These are phyloP conservation scores for Proliferodiscus dingleyae DNA, from an alignment of 2,329 filamentous ascomycete genomes.

Conservation along the genomic window DNA sequence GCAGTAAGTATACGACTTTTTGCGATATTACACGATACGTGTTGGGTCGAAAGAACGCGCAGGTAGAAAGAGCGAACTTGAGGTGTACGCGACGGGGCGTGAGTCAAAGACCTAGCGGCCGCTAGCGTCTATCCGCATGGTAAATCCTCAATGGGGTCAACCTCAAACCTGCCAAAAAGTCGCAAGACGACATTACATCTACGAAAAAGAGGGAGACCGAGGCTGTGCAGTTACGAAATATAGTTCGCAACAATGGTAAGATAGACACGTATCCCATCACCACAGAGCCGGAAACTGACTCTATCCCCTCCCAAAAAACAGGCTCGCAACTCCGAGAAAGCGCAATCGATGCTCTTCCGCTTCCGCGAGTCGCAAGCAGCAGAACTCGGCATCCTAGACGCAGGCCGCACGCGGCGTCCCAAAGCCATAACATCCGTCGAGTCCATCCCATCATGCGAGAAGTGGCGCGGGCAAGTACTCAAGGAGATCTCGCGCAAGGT, in stretches of 20 bases:
- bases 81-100: constrained; percentile 19
- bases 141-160: background rate
- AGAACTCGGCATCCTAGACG: constrained; percentile 93
- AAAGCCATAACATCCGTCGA: constrained; percentile 86
- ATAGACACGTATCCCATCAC: background rate
- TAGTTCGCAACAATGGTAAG: constrained; percentile 29
- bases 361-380: constrained; percentile 97
- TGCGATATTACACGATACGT: too few relatives aligned
- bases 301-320: constrained; percentile 32
- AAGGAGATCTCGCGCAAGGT: constrained; percentile 98
- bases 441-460: constrained; percentile 82
- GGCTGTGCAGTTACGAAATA: too few relatives aligned
- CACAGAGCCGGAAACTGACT: background rate
- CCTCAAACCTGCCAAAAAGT: background rate
- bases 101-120: constrained; percentile 10
- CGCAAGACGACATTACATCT: background rate
- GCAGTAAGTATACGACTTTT: too few relatives aligned
- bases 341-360: constrained; percentile 99
- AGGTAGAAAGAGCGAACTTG: too few relatives aligned
- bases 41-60: too few relatives aligned
- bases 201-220: too few relatives aligned
- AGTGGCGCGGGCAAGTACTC: constrained; percentile 96
- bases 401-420: constrained; percentile 80
- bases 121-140: constrained; percentile 3
- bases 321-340: constrained; percentile 97